A percentile compares a stretch with the other conserved stretches of the same genome.
Evolutionary conservation across 1,139 yeast genomes (phyloP).

Genomic region (Blastobotrys illinoisensis): DNA sequence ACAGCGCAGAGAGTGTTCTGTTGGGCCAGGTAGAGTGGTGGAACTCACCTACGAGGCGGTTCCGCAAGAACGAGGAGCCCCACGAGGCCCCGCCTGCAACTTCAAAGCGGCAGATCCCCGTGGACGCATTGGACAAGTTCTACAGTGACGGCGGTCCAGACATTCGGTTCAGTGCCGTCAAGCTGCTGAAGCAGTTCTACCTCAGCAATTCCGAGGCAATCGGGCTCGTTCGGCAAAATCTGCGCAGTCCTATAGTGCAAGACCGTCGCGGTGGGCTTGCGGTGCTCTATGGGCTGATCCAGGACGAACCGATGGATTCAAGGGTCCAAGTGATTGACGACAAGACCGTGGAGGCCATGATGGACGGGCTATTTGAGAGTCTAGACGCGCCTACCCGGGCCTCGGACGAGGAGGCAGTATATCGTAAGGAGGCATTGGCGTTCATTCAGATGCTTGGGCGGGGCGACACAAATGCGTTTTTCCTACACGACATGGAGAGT

Average conservation of each 20-base stretch:
- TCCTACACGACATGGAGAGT: background rate
- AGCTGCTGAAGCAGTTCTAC: slow-evolving; percentile 14
- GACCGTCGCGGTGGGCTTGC: slow-evolving; percentile 13
- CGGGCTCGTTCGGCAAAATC: slow-evolving; percentile 12
- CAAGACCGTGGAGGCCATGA: slow-evolving; percentile 10
- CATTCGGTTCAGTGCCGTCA: slow-evolving; percentile 11
- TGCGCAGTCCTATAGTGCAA: slow-evolving; percentile 9
- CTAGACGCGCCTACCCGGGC: slow-evolving; percentile 3
- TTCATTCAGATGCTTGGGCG: slow-evolving; percentile 7
- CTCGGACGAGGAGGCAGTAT: slow-evolving; percentile 8
- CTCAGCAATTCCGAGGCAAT: slow-evolving; percentile 10
- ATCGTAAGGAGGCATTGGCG: slow-evolving; percentile 10
- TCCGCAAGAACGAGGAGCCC: background rate
- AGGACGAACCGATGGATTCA: slow-evolving; percentile 4
- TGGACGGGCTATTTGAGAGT: slow-evolving; percentile 16
- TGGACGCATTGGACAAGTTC: slow-evolving; percentile 17
- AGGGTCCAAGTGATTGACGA: slow-evolving; percentile 9
- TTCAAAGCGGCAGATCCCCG: slow-evolving; percentile 11
- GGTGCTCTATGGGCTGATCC: slow-evolving; percentile 8
- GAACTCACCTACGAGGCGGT: background rate
- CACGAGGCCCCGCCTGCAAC: background rate
- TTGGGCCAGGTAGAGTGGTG: background rate
- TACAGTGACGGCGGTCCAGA: slow-evolving; percentile 17
- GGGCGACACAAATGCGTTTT: slow-evolving; percentile 1
- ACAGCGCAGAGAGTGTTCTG: background rate